Evolutionary conservation across 495 filamentous ascomycete genomes (phyloP).

Genomic region (Aspergillus avenaceus): DNA sequence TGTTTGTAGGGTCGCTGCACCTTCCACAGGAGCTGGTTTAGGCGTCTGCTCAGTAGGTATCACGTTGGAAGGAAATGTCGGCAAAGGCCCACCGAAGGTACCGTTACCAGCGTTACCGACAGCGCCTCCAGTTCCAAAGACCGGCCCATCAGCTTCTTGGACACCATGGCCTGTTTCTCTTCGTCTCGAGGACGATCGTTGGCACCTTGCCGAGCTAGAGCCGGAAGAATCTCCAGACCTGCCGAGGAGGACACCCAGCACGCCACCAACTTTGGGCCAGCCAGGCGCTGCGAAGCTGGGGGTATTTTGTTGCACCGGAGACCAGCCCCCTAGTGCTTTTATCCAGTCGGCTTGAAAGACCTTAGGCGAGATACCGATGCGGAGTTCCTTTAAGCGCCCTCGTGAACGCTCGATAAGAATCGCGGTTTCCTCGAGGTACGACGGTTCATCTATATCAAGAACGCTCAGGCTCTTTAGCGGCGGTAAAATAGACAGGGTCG

Average conservation of each 20-base stretch:
- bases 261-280: conserved; percentile 57
- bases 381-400: conserved; percentile 64
- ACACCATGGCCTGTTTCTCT: background rate
- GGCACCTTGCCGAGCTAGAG: background rate
- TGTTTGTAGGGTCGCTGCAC: background rate
- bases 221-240: background rate
- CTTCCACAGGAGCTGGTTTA: background rate
- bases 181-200: background rate
- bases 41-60: background rate
- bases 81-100: background rate
- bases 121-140: background rate
- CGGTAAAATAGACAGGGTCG: conserved; percentile 80
- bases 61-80: background rate
- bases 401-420: conserved; percentile 73
- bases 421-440: conserved; percentile 87
- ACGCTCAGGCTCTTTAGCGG: conserved; percentile 77
- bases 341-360: conserved; percentile 55
- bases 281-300: conserved; percentile 16
- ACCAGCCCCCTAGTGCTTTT: conserved; percentile 41
- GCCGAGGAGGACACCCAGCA: conserved; percentile 30
- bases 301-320: conserved; percentile 11
- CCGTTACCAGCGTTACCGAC: background rate
- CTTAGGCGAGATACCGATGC: conserved; percentile 70
- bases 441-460: conserved; percentile 82
- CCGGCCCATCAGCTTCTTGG: background rate